Evolutionary conservation across 345 rosid species (phyloP).

Genomic region (Isatis tinctoria): DNA sequence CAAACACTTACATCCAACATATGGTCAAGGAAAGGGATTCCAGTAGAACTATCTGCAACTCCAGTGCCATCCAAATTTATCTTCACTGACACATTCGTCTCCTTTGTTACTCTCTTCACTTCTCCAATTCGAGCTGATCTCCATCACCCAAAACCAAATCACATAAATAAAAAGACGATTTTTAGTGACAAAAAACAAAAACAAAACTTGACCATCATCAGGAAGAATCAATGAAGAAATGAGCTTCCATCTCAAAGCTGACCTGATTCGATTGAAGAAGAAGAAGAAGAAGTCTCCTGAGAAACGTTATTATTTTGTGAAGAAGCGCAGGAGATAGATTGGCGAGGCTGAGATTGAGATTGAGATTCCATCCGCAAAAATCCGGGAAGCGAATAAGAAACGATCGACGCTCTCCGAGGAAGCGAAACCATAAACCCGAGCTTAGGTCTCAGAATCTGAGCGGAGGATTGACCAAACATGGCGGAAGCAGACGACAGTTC

Average conservation of each 20-base stretch:
- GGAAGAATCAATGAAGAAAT: neutral
- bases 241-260: neutral
- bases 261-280: conserved; percentile 1
- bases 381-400: conserved; percentile 13
- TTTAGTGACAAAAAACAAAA: neutral
- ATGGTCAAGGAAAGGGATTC: conserved; percentile 88
- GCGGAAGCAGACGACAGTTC: conserved; percentile 18
- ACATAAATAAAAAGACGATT: neutral
- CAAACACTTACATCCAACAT: conserved; percentile 65
- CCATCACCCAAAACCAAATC: neutral
- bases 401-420: neutral
- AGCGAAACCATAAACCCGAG: neutral
- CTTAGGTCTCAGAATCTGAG: conserved; percentile 13
- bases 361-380: conserved; percentile 24
- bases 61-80: conserved; percentile 87
- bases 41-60: conserved; percentile 62
- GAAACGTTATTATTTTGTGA: neutral
- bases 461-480: conserved; percentile 18
- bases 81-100: conserved; percentile 73
- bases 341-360: conserved; percentile 8
- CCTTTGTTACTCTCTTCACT: conserved; percentile 78
- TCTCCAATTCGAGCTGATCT: conserved; percentile 57
- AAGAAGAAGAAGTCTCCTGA: neutral
- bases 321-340: conserved; percentile 22
- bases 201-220: neutral